A percentile compares a stretch with the other conserved stretches of the same genome.
Conservation (phyloP, 148 eudicot species). For the Amaranthus hypochondriacus region DNA sequence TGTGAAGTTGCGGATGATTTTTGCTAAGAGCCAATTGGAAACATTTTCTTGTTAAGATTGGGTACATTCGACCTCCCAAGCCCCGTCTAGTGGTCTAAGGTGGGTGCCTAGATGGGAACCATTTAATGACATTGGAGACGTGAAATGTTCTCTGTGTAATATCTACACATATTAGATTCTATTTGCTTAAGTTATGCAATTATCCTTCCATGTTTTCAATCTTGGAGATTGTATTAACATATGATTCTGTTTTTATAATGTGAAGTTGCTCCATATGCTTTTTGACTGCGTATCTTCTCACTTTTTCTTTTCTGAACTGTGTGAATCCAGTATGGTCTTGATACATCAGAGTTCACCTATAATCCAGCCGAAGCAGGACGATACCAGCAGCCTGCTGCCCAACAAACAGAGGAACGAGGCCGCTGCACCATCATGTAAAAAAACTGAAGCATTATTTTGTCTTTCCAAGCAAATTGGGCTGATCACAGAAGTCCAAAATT, state of each 20-base stretch:
- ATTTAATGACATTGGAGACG: background rate
- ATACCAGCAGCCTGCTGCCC: slow-evolving; percentile 54
- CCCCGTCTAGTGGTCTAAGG: too few species aligned
- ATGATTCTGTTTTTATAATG: background rate
- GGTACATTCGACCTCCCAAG: too few species aligned
- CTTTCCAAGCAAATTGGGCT: slow-evolving; percentile 2
- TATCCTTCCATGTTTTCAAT: background rate
- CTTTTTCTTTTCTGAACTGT: slow-evolving; percentile 4
- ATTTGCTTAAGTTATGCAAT: background rate
- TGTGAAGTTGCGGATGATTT: too few species aligned
- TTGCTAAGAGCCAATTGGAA: too few species aligned
- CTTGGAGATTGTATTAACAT: background rate
- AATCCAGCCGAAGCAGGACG: slow-evolving; percentile 70
- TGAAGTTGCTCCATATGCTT: background rate
- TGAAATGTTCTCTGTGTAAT: too few species aligned
- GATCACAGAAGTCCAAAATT: slow-evolving; percentile 1
- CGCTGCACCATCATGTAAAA: slow-evolving; percentile 82
- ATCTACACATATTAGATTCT: background rate
- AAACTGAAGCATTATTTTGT: background rate
- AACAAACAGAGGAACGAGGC: slow-evolving; percentile 53
- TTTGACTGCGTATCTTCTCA: background rate
- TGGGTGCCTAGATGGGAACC: background rate
- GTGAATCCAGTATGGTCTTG: slow-evolving; percentile 75
- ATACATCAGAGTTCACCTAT: slow-evolving; percentile 91
- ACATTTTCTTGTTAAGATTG: too few species aligned